These are phyloP conservation scores for Lachancea fermentati DNA, from an alignment of 805 yeast species.

Conservation along the genomic window DNA sequence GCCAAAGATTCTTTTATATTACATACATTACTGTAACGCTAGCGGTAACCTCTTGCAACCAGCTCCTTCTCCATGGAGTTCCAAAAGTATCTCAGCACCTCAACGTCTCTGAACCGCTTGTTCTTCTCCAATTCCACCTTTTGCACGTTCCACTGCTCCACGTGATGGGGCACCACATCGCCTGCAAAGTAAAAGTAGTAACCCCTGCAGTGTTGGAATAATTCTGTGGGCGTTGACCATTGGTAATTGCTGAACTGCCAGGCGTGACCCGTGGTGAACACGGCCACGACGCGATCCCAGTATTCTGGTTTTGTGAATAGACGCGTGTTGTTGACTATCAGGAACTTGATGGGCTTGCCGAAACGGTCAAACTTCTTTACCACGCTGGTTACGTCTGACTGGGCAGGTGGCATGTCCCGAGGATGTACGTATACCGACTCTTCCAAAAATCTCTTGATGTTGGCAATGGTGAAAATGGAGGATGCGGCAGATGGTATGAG, in stretches of 20 bases:
- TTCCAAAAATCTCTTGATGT: conserved; percentile 65
- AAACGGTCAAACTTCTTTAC: conserved; percentile 31
- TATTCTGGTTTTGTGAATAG: conserved; percentile 88
- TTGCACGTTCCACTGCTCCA: conserved; percentile 86
- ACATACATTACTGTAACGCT: conserved; percentile 1
- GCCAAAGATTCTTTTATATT: no score
- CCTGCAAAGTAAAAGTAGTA: conserved; percentile 71
- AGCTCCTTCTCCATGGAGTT: conserved; percentile 70
- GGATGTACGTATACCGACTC: conserved; percentile 61
- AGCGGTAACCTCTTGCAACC: conserved; percentile 55
- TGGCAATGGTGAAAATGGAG: conserved; percentile 56
- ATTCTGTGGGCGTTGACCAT: conserved; percentile 69
- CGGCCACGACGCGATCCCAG: conserved; percentile 96
- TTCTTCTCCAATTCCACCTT: conserved; percentile 72
- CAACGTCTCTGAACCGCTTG: conserved; percentile 82
- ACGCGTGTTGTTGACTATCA: conserved; percentile 85
- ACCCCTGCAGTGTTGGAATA: conserved; percentile 83
- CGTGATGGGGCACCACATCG: conserved; percentile 69
- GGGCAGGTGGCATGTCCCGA: conserved; percentile 32
- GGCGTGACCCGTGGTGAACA: conserved; percentile 92
- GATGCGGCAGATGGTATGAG: conserved; percentile 77
- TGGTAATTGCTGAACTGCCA: conserved; percentile 94
- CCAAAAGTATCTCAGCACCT: conserved; percentile 84
- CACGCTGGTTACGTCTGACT: conserved; percentile 27
- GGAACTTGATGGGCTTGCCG: conserved; percentile 28